Evolutionary conservation across 2,329 filamentous ascomycete genomes (phyloP).

Genomic region (Ceratocystis cacaofunesta): DNA sequence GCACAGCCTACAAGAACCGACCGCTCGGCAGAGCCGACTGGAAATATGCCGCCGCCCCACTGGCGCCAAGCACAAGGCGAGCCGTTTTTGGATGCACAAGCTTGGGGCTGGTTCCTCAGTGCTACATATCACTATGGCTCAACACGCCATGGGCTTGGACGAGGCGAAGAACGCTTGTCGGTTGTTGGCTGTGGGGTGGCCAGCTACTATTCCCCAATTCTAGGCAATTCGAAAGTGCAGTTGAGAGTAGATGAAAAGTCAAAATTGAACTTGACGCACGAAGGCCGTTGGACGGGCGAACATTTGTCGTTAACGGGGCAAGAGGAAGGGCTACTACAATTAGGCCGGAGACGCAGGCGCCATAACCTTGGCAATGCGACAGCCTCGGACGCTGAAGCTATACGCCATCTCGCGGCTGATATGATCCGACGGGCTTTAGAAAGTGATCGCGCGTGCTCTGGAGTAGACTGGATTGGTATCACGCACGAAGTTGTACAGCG

Average conservation of each 20-base stretch:
- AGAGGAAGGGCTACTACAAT: constrained; percentile 22
- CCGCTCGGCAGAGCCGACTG: constrained; percentile 19
- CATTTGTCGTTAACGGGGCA: constrained; percentile 14
- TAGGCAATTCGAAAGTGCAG: background rate
- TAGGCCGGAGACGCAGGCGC: constrained; percentile 26
- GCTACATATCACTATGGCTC: constrained; percentile 31
- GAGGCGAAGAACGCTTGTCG: constrained; percentile 29
- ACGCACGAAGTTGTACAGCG: constrained; percentile 29
- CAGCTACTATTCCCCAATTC: constrained; percentile 29
- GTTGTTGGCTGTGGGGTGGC: constrained; percentile 28
- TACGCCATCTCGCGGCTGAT: constrained; percentile 19
- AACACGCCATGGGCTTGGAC: constrained; percentile 25
- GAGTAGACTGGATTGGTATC: constrained; percentile 31
- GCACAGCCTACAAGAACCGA: constrained; percentile 26
- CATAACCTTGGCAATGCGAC: constrained; percentile 26
- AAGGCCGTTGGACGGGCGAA: constrained; percentile 27
- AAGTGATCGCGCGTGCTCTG: constrained; percentile 23
- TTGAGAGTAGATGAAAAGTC: constrained; percentile 22
- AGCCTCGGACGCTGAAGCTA: constrained; percentile 23
- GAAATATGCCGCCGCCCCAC: constrained; percentile 15
- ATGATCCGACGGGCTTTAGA: background rate
- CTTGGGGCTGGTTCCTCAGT: constrained; percentile 32
- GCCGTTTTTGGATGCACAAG: constrained; percentile 28
- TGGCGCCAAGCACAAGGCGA: constrained; percentile 23
- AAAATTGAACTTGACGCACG: constrained; percentile 28